These are phyloP conservation scores for Annulohypoxylon stygium DNA, from an alignment of 495 filamentous ascomycete genomes.

Conservation along the genomic window DNA sequence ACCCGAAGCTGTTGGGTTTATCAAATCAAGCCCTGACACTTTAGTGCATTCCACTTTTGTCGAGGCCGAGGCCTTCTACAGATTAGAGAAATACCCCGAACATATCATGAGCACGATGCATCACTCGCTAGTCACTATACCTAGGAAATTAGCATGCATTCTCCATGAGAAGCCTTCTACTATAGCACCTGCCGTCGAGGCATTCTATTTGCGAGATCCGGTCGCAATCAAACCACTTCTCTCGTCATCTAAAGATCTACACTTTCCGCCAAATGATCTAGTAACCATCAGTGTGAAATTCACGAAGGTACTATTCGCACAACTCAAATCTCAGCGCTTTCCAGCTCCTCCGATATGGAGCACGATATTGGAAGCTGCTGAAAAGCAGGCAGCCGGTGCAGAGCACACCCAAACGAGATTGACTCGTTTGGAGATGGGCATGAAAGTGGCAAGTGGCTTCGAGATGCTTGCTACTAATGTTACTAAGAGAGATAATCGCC, in stretches of 20 bases:
- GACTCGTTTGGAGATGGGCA: conserved; percentile 76
- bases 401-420: conserved; percentile 54
- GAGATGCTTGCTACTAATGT: conserved; percentile 84
- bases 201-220: conserved; percentile 93
- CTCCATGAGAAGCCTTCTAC: conserved; percentile 77
- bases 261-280: conserved; percentile 81
- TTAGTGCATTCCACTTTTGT: conserved; percentile 76
- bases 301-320: conserved; percentile 90
- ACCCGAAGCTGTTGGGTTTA: conserved; percentile 68
- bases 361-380: conserved; percentile 44
- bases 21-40: conserved; percentile 63
- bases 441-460: conserved; percentile 91
- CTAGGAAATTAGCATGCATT: conserved; percentile 85
- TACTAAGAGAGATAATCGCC: conserved; percentile 72
- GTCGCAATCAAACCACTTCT: conserved; percentile 78
- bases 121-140: conserved; percentile 76
- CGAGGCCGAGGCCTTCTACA: conserved; percentile 91
- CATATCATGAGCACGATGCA: conserved; percentile 80
- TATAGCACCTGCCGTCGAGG: conserved; percentile 86
- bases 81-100: conserved; percentile 82
- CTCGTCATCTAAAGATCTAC: conserved; percentile 53
- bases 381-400: conserved; percentile 29
- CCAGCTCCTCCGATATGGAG: conserved; percentile 74
- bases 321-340: conserved; percentile 92
- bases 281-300: conserved; percentile 83